phyloP scores from a whole-genome alignment of 2,329 filamentous ascomycete species.

The Colletotrichum sp. region DNA sequence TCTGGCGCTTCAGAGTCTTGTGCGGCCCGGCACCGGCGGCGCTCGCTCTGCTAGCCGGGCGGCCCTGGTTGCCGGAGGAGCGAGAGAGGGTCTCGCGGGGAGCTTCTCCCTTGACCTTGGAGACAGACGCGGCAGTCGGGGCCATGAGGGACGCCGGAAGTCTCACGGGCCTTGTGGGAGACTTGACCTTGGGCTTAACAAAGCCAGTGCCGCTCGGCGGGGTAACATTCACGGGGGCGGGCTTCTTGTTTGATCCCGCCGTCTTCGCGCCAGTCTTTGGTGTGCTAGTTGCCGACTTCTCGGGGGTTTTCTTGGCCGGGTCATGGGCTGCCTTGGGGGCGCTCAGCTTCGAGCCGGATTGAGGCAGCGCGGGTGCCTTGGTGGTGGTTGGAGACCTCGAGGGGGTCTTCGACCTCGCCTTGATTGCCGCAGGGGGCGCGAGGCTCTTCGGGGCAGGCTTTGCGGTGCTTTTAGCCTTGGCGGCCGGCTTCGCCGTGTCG shows the following conservation, averaged over 20 bases:
- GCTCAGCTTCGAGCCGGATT: slow-evolving; percentile 30
- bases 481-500: slow-evolving; percentile 26
- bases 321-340: slow-evolving; percentile 28
- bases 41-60: slow-evolving; percentile 53
- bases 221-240: slow-evolving; percentile 44
- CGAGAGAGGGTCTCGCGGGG: slow-evolving; percentile 27
- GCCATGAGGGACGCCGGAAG: slow-evolving; percentile 72
- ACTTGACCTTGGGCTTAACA: slow-evolving; percentile 67
- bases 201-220: slow-evolving; percentile 46
- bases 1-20: slow-evolving; percentile 48
- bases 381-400: slow-evolving; percentile 40
- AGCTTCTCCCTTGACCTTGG: slow-evolving; percentile 52
- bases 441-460: slow-evolving; percentile 37
- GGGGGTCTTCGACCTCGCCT: slow-evolving; percentile 36
- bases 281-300: slow-evolving; percentile 37
- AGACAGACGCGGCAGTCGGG: slow-evolving; percentile 72
- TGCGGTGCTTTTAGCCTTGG: slow-evolving; percentile 17
- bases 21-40: slow-evolving; percentile 31
- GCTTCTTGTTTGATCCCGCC: slow-evolving; percentile 45
- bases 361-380: slow-evolving; percentile 43
- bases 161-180: slow-evolving; percentile 71
- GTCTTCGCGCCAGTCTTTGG: slow-evolving; percentile 33
- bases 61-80: slow-evolving; percentile 35
- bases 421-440: slow-evolving; percentile 3
- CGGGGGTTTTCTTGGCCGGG: slow-evolving; percentile 25